Conservation (phyloP, 1,284 basidiomycete species). For the Singerocomus rubriflavus region DNA sequence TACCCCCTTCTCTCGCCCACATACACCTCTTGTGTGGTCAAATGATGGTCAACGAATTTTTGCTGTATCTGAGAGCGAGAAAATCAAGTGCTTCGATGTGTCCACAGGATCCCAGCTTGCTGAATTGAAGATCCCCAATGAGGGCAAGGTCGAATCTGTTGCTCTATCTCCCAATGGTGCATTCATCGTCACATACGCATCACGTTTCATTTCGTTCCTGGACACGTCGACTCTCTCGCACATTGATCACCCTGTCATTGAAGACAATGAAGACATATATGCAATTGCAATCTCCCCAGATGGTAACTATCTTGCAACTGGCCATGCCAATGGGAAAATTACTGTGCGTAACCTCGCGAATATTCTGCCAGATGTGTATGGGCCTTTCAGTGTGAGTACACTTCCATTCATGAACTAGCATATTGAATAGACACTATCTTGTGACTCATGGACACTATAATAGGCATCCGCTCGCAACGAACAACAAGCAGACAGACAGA, state of each 20-base stretch:
- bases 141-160: background rate
- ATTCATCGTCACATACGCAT: background rate
- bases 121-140: background rate
- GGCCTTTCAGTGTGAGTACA: background rate
- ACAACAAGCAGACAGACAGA: no score
- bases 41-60: background rate
- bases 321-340: background rate
- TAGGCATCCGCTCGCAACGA: background rate
- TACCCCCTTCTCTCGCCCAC: background rate
- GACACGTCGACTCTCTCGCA: background rate
- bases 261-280: background rate
- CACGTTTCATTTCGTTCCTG: background rate
- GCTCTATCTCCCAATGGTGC: background rate
- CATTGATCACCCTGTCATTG: background rate
- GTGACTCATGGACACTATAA: no score
- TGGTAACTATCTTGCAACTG: background rate
- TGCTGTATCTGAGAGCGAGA: background rate
- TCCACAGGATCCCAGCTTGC: background rate
- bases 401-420: background rate
- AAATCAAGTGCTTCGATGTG: background rate
- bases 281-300: background rate
- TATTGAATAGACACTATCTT: background rate
- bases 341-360: background rate
- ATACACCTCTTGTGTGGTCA: slow-evolving; percentile 7
- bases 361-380: background rate